These are phyloP conservation scores for Pseudogymnoascus sp. DNA, from an alignment of 2,329 filamentous ascomycete species.

Conservation along the genomic window DNA sequence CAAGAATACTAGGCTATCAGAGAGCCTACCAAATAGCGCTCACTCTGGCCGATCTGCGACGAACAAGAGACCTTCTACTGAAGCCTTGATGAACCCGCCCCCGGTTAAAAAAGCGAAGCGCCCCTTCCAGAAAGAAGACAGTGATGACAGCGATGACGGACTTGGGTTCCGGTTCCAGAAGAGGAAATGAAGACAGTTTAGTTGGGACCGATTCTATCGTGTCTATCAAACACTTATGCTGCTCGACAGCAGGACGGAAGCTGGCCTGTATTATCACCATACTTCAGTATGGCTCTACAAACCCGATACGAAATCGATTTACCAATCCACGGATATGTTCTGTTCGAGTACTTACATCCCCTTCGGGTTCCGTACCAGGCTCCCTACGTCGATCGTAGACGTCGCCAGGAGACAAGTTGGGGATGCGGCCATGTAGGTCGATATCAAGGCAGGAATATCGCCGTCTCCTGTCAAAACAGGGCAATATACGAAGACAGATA, in stretches of 20 bases:
- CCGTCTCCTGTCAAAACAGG: background rate
- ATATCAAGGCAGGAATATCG: background rate
- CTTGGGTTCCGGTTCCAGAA: constrained; percentile 26
- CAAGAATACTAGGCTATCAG: background rate
- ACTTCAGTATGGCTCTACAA: background rate
- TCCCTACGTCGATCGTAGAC: background rate
- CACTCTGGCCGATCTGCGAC: background rate
- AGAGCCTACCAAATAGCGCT: background rate
- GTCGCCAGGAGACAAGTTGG: background rate
- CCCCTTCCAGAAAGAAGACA: constrained; percentile 14
- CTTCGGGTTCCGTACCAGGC: background rate
- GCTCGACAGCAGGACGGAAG: background rate
- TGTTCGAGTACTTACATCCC: background rate
- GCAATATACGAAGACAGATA: background rate
- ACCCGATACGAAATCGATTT: background rate
- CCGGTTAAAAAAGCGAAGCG: constrained; percentile 24
- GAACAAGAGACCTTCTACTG: constrained; percentile 21
- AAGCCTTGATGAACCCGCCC: constrained; percentile 16
- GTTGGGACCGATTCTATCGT: background rate
- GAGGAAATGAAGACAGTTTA: constrained; percentile 10
- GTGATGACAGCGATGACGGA: constrained; percentile 25
- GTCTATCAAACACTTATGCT: no score
- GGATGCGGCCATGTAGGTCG: background rate
- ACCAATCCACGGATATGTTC: no score
- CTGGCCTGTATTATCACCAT: background rate